phyloP scores from a whole-genome alignment of 306 rosid species.

The Trifolium fragiferum region DNA sequence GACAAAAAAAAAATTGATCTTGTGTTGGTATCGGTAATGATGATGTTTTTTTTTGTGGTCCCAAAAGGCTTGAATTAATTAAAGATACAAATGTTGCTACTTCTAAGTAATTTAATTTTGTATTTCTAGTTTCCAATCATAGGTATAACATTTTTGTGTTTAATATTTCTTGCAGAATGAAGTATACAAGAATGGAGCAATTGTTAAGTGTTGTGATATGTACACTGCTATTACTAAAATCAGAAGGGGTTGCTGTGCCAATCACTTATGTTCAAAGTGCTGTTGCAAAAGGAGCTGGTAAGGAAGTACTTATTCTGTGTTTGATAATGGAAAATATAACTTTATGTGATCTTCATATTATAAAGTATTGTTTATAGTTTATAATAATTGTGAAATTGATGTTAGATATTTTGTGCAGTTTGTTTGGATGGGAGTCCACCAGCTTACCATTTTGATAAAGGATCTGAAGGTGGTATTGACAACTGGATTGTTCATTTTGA shows the following conservation, averaged over 20 bases:
- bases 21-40: constrained; percentile 26
- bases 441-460: constrained; percentile 82
- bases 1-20: constrained; percentile 6
- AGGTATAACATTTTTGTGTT: neutral
- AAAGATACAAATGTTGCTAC: neutral
- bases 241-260: constrained; percentile 63
- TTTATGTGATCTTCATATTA: neutral
- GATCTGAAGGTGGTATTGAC: constrained; percentile 77
- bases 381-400: constrained; percentile 30
- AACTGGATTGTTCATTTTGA: constrained; percentile 88
- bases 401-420: constrained; percentile 54
- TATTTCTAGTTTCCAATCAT: neutral
- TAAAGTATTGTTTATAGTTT: neutral
- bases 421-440: constrained; percentile 98
- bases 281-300: constrained; percentile 90
- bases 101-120: neutral
- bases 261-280: constrained; percentile 76
- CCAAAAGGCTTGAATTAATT: neutral
- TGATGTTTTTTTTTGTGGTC: neutral
- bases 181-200: constrained; percentile 40
- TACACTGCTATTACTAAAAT: constrained; percentile 51
- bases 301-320: constrained; percentile 42
- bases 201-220: constrained; percentile 56
- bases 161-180: constrained; percentile 61
- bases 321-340: neutral